Percentiles rank a stretch among this genome's conserved stretches.
Evolutionary conservation across 257 asterid species (phyloP).

Genomic region (Rauvolfia tetraphylla): DNA sequence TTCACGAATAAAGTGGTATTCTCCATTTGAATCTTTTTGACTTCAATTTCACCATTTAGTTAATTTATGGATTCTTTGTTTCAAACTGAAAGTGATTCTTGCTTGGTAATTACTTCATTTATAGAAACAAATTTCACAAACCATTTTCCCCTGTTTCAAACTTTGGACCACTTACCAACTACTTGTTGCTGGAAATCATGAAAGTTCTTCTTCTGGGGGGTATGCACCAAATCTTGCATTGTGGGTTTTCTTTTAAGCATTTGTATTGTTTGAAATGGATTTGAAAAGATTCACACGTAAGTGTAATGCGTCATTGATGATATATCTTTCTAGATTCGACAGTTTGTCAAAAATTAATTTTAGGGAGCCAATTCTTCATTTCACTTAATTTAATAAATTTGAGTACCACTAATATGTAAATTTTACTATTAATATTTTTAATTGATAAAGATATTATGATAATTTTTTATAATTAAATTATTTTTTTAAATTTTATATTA

Average conservation of each 20-base stretch:
- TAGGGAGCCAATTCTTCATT: not conserved
- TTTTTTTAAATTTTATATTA: too few species aligned
- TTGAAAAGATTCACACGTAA: not conserved
- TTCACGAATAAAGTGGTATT: not conserved
- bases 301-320: not conserved
- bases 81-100: not conserved
- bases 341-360: not conserved
- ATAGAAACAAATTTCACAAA: not conserved
- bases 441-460: too few species aligned
- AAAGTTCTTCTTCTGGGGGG: not conserved
- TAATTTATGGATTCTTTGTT: not conserved
- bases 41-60: not conserved
- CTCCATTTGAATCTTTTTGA: not conserved
- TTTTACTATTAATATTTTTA: too few species aligned
- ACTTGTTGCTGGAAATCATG: not conserved
- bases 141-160: not conserved
- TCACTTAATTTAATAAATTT: not conserved
- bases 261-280: not conserved
- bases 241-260: not conserved
- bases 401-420: too few species aligned
- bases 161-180: not conserved
- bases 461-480: too few species aligned
- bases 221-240: not conserved
- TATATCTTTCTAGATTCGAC: not conserved
- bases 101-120: not conserved